A percentile compares a stretch with the other conserved stretches of the same genome.
phyloP scores from a whole-genome alignment of 2,329 filamentous ascomycete genomes.

The Trichoderma sp. region DNA sequence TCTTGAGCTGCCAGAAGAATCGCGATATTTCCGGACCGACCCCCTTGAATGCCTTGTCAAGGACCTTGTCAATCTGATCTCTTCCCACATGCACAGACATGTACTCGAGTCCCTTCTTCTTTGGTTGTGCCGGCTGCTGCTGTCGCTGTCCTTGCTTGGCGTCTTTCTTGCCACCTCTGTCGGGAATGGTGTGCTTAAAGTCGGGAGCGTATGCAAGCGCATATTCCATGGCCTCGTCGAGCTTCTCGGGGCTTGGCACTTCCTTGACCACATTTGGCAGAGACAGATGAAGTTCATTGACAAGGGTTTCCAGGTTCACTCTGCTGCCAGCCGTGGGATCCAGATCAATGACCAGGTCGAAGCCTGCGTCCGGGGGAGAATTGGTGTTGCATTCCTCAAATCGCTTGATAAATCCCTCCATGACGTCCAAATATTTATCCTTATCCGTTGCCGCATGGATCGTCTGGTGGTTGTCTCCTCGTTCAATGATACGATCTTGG shows the following conservation, averaged over 20 bases:
- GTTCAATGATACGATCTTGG: constrained; percentile 72
- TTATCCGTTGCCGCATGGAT: constrained; percentile 79
- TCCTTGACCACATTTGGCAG: constrained; percentile 75
- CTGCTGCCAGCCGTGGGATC: constrained; percentile 76
- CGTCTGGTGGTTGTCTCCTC: constrained; percentile 96
- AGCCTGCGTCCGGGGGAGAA: constrained; percentile 70
- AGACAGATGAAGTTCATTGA: constrained; percentile 67
- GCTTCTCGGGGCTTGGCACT: constrained; percentile 68
- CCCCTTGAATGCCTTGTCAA: constrained; percentile 68
- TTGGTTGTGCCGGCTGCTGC: constrained; percentile 35
- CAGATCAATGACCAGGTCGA: constrained; percentile 82
- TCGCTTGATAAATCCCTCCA: constrained; percentile 87
- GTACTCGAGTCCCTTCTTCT: constrained; percentile 55
- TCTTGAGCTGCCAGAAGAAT: constrained; percentile 74
- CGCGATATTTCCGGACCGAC: constrained; percentile 43
- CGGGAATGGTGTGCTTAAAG: constrained; percentile 71
- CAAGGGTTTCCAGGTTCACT: constrained; percentile 77
- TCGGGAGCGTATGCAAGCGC: constrained; percentile 77
- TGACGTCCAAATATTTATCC: constrained; percentile 79
- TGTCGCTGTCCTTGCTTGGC: constrained; percentile 22
- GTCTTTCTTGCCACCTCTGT: constrained; percentile 43
- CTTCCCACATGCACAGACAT: constrained; percentile 51
- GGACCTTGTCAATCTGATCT: constrained; percentile 47
- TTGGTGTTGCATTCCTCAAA: constrained; percentile 75
- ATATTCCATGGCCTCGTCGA: constrained; percentile 75